A percentile compares a stretch with the other conserved stretches of the same genome.
phyloP scores from a whole-genome alignment of 1,139 yeast species.

The Pichia sorboxylosa region DNA sequence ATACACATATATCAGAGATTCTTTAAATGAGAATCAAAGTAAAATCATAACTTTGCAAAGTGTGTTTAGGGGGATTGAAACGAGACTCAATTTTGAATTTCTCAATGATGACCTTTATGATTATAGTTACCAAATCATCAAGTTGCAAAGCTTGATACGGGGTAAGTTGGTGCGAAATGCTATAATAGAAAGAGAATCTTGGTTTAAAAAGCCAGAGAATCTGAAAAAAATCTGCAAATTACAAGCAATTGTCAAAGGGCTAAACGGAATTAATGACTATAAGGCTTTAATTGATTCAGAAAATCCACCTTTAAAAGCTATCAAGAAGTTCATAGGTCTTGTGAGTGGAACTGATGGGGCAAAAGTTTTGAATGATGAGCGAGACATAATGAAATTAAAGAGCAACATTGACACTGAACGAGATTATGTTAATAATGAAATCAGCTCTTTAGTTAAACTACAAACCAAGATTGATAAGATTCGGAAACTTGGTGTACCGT shows the following conservation, averaged over 20 bases:
- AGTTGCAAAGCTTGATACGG: conserved; percentile 40
- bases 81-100: conserved; percentile 39
- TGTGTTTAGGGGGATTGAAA: conserved; percentile 34
- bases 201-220: conserved; percentile 40
- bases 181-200: conserved; percentile 31
- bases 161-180: conserved; percentile 32
- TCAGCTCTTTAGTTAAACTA: conserved; percentile 63
- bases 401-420: conserved; percentile 58
- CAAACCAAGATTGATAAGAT: conserved; percentile 72
- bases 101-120: conserved; percentile 43
- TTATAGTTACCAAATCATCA: conserved; percentile 28
- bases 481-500: conserved; percentile 66
- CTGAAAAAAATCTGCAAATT: conserved; percentile 50
- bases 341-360: conserved; percentile 48
- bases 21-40: conserved; percentile 20
- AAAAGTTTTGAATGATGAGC: conserved; percentile 50
- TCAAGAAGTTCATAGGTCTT: conserved; percentile 65
- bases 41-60: conserved; percentile 28
- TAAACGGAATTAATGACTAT: conserved; percentile 63
- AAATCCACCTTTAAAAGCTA: conserved; percentile 70
- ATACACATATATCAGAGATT: conserved; percentile 19
- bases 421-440: conserved; percentile 53
- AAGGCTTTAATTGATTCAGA: conserved; percentile 53
- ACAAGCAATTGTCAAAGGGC: conserved; percentile 64
- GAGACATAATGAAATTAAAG: conserved; percentile 54